Percentiles rank a stretch among this genome's conserved stretches.
Conservation (phyloP, 495 filamentous ascomycete species). For the Lindgomyces ingoldianus region DNA sequence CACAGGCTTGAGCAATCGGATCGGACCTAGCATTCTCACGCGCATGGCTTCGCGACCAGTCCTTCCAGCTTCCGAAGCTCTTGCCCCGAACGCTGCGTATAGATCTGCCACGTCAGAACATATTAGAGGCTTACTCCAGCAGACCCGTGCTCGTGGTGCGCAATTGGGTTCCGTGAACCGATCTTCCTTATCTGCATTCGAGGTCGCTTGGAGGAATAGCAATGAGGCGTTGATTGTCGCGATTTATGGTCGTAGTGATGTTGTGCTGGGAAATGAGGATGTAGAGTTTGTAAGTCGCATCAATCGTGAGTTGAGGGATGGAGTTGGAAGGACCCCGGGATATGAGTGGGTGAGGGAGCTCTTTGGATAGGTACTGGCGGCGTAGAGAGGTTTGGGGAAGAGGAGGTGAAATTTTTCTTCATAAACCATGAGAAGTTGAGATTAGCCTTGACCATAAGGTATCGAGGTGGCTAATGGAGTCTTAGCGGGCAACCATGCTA, state of each 20-base stretch:
- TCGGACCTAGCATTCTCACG: not conserved
- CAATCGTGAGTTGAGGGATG: slow-evolving; percentile 7
- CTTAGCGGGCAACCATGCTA: too few relatives aligned
- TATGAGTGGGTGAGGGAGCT: slow-evolving; percentile 14
- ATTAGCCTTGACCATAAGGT: too few relatives aligned
- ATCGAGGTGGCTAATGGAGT: too few relatives aligned
- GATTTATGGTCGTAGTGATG: slow-evolving; percentile 9
- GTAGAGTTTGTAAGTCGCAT: slow-evolving; percentile 5
- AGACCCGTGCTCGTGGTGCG: not conserved
- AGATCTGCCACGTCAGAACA: slow-evolving; percentile 3
- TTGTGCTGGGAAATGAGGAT: slow-evolving; percentile 2
- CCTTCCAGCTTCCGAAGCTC: not conserved
- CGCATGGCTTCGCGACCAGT: not conserved
- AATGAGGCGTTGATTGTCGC: slow-evolving; percentile 11
- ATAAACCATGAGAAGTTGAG: too few relatives aligned
- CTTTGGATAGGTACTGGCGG: not conserved
- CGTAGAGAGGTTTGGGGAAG: too few relatives aligned
- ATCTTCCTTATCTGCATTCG: not conserved
- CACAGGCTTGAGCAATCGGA: not conserved
- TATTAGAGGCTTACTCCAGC: not conserved
- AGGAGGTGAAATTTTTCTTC: too few relatives aligned
- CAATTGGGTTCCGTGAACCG: not conserved
- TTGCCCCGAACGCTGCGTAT: not conserved
- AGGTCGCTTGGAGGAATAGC: slow-evolving; percentile 2
- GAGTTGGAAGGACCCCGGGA: slow-evolving; percentile 1